Evolutionary conservation across 371 early-diverging fungal genomes (phyloP).

Genomic region (Entomophthora muscae): DNA sequence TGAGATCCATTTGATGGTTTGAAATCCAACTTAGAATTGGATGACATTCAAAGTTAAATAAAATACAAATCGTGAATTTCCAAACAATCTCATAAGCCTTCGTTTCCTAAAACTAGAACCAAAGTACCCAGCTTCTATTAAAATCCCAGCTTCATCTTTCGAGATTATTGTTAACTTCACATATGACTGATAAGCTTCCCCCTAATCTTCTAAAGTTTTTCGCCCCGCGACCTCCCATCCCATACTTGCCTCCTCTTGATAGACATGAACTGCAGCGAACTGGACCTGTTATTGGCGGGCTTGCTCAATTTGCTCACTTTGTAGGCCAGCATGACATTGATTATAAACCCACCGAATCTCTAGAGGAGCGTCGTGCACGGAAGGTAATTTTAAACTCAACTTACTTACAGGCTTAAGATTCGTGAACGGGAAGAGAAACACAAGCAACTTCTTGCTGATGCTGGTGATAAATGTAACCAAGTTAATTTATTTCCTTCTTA

Average conservation of each 20-base stretch:
- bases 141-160: no score
- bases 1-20: no score
- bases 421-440: background rate
- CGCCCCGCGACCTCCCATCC: conserved; percentile 77
- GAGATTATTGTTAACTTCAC: background rate
- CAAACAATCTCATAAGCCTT: no score
- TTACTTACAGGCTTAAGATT: background rate
- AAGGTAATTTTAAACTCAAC: conserved; percentile 24
- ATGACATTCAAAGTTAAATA: no score
- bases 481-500: conserved; percentile 2
- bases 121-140: no score
- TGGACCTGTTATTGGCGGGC: conserved; percentile 37
- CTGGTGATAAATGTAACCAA: background rate
- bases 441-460: background rate
- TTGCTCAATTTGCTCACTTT: conserved; percentile 40
- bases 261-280: conserved; percentile 41
- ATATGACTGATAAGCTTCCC: conserved; percentile 60
- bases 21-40: no score
- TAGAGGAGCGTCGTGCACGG: conserved; percentile 46
- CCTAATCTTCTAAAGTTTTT: conserved; percentile 77
- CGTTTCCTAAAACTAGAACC: no score
- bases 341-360: conserved; percentile 53
- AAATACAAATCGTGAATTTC: no score
- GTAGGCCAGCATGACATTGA: conserved; percentile 44
- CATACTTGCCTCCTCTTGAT: conserved; percentile 53